A percentile compares a stretch with the other conserved stretches of the same genome.
phyloP scores from a whole-genome alignment of 1,284 basidiomycete species.

The Papiliotrema terrestris region DNA sequence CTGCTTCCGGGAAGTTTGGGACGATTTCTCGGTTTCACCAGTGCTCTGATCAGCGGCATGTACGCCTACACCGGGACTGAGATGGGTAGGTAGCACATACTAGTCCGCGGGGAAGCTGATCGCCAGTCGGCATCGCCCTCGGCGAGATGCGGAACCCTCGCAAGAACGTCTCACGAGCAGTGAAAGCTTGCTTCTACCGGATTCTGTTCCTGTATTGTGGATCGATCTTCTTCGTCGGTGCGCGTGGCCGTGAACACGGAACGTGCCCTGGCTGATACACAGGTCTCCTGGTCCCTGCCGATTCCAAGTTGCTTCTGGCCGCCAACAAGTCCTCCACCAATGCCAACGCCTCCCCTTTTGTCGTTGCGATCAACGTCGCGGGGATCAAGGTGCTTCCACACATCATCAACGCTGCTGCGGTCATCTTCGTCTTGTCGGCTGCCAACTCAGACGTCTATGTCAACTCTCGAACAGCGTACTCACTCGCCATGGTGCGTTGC shows the following conservation, averaged over 20 bases:
- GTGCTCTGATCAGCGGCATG: constrained; percentile 11
- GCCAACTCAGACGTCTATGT: constrained; percentile 18
- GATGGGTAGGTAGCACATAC: constrained; percentile 6
- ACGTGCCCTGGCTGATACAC: neutral
- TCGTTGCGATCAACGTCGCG: constrained; percentile 44
- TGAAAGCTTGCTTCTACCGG: constrained; percentile 15
- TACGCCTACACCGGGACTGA: constrained; percentile 14
- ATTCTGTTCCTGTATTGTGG: constrained; percentile 8
- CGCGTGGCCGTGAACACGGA: no score
- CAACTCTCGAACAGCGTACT: constrained; percentile 12
- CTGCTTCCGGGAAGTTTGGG: constrained; percentile 5
- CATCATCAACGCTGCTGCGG: constrained; percentile 76
- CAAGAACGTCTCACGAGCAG: constrained; percentile 8
- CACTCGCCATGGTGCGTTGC: constrained; percentile 2
- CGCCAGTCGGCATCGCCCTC: constrained; percentile 11
- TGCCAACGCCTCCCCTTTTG: constrained; percentile 19
- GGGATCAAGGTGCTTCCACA: constrained; percentile 69
- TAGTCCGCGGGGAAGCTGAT: no score
- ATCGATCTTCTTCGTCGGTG: no score
- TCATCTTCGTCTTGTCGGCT: constrained; percentile 54
- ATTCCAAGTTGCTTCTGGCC: constrained; percentile 10
- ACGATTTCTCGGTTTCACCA: constrained; percentile 10
- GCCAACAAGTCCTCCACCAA: constrained; percentile 14
- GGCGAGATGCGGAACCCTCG: constrained; percentile 13
- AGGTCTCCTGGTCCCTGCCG: constrained; percentile 16